Evolutionary conservation across 2,329 filamentous ascomycete species (phyloP).

Genomic region (Diaporthe aspalathi): DNA sequence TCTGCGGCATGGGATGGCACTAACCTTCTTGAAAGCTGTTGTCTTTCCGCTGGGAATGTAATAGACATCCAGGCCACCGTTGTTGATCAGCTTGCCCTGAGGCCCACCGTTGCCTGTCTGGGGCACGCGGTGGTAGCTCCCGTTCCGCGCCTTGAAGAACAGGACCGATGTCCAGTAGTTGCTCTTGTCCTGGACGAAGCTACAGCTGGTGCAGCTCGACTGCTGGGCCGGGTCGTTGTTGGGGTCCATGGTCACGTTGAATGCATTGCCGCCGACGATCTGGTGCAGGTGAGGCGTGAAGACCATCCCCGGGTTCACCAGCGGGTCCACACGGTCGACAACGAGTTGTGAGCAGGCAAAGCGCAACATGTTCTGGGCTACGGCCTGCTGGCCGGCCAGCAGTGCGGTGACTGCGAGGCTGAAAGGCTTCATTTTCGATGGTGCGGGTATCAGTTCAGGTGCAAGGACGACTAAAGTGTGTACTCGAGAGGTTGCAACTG

Average conservation of each 20-base stretch:
- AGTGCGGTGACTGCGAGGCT: constrained; percentile 45
- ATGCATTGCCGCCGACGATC: constrained; percentile 58
- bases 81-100: constrained; percentile 56
- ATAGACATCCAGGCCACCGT: constrained; percentile 58
- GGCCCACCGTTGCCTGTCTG: constrained; percentile 58
- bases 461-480: neutral
- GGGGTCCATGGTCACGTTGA: constrained; percentile 58
- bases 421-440: constrained; percentile 45
- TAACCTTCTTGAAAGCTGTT: constrained; percentile 55
- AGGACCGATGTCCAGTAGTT: constrained; percentile 62
- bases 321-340: constrained; percentile 58
- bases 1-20: too few species aligned
- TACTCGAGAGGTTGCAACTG: neutral
- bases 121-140: constrained; percentile 56
- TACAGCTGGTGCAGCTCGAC: constrained; percentile 58
- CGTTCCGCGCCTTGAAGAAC: constrained; percentile 58
- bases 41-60: constrained; percentile 57
- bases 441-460: neutral
- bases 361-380: constrained; percentile 56
- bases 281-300: constrained; percentile 61
- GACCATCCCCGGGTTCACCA: constrained; percentile 57
- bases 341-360: constrained; percentile 61
- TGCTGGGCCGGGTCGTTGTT: constrained; percentile 47
- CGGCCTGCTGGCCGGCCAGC: constrained; percentile 43
- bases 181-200: constrained; percentile 56